Base-by-base conservation (phyloP, 257 asterid genomes). In the Solanum appendiculatum region DNA sequence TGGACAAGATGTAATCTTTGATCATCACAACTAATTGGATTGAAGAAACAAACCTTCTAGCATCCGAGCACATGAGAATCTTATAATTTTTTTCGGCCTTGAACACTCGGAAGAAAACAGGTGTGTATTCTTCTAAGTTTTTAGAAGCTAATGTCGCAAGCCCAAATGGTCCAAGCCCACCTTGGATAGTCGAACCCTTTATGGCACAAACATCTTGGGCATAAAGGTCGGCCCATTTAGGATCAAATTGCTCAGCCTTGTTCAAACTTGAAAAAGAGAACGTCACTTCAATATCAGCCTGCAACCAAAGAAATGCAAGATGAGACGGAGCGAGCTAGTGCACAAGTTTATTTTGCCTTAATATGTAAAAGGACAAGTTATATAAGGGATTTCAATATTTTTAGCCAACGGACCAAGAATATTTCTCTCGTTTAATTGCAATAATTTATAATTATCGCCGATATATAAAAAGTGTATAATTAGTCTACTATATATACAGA, bases 111-210 rank as follows among this genome's bases (percentile, higher is more conserved):
- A 95, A 95, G 81, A 92, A 94, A 16, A 95, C 94, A 0, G 98
- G 94, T 23, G 98, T 93, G 84, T 89, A 94, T 77, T 95, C 98
- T 89, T 91, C 88, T 31, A 94, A 83, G 10, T 93, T 89, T 29
- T 88, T 81, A 9, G 98, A 92, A 85, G 98, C 98, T 81, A 95
- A 91, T 16, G 97, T 91, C 7, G 84, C 36, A 23, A 95, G 90
- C 51, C 98, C 98, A 40, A 95, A 95, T 3, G 98, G 98, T 4
- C 98, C 98, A 23, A 95, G 87, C 20, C 98, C 98, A 34, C 98
- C 98, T 86, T 85, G 72, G 23, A 90, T 90, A 4, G 89, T 81
- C 0, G 97, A 91, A 13, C 91, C 92, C 88, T 84, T 94, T 18
- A 74, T 64, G 51, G 92, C 25, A 27, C 98, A 95, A 20, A 94